Evolutionary conservation across 352 stramenopile species (phyloP), one percentile per base, ranked within the genome.

Genomic region (Globisporangium heterothallicum): DNA sequence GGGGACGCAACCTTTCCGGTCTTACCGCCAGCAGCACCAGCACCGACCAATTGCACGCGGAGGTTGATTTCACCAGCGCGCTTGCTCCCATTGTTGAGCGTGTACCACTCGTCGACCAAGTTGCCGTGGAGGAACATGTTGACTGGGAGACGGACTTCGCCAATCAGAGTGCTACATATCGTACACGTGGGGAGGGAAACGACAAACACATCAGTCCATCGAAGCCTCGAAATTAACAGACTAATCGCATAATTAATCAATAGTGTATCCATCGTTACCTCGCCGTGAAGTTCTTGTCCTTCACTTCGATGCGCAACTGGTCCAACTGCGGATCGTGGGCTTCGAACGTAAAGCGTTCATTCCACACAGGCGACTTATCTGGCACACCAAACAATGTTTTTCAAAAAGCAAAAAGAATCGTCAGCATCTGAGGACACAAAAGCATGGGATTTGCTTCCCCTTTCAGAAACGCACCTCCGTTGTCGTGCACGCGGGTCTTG

Each of bases 251-350:
- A 10, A 32, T 22, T 26, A 19, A 6, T n/a, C n/a, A 18, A 51
- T 10, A 12, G 8, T 6, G 24, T 26, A 32, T 21, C 8, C 26
- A 50, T 14, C 9, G 42, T 18, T 53, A 76, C 70, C 64, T 78
- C 14, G 74, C 63, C 16, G 78, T 88, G 45, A 89, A 88, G 58
- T 89, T 93, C 61, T 88, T 88, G 73, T 93, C 80, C 63, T 89
- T 88, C 55, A 93, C 77, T 49, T 89, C 61, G 35, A 93, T 66
- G 40, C 74, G 55, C 50, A 93, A 58, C 61, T 90, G 74, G 49
- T 89, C 79, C 38, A 86, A 58, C 57, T 93, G 76, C 40, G 77
- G 64, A 53, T 91, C 77, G 44, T 74, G 66, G n/a, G 86, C 72
- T 5, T 82, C 35, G 49, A 93, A 90, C 30, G 85, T 71, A 49